phyloP scores from a whole-genome alignment of 257 asterid species.

The Solanum raphanifolium region DNA sequence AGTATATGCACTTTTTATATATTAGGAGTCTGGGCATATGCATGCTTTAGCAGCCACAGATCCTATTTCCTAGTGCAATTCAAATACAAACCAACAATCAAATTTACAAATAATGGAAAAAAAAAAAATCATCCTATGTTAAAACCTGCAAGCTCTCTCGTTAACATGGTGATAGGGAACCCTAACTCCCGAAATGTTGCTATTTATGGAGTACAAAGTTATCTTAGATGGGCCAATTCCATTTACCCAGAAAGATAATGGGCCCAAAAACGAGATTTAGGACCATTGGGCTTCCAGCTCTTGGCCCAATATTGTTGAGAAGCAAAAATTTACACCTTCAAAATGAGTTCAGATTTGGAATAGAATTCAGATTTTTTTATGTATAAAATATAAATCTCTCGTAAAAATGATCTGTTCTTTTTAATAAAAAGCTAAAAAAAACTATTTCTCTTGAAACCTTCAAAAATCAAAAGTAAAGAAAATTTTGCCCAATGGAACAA shows the following conservation, averaged over 20 bases:
- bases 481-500: neutral
- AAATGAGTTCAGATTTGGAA: too few relatives aligned
- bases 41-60: neutral
- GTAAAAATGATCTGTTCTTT: too few relatives aligned
- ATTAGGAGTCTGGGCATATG: slow-evolving; percentile 4
- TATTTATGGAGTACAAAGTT: neutral
- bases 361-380: too few relatives aligned
- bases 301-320: neutral
- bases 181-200: neutral
- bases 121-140: neutral
- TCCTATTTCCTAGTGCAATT: neutral
- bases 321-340: too few relatives aligned
- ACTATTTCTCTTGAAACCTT: neutral
- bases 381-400: too few relatives aligned
- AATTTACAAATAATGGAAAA: neutral
- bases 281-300: neutral
- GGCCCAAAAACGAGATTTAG: neutral
- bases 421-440: neutral
- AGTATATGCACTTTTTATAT: neutral
- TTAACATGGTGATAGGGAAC: neutral
- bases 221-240: neutral
- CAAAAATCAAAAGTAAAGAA: too few relatives aligned
- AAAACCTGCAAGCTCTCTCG: neutral
- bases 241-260: neutral
- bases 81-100: neutral